Base-by-base conservation (phyloP, 129 eudicot genomes). In the Deinandra increscens region DNA sequence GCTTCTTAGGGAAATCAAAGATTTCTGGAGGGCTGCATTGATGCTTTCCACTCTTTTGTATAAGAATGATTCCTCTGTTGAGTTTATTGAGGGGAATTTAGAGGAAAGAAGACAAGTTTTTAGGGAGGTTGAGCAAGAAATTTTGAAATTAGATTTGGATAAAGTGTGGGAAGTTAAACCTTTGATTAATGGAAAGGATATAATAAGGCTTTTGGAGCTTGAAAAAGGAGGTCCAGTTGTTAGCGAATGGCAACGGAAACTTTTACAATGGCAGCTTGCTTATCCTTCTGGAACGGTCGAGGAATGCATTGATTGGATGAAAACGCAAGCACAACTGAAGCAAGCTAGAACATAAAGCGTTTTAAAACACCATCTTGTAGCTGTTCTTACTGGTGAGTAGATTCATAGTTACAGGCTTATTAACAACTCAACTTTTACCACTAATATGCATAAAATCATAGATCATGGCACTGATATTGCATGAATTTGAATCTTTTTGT, bases 261-360 rank as follows among this genome's bases (percentile, higher is more conserved):
- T 92, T 53, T 69, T 86, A 4, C 83, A 92, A 43, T 92, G 98
- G 98, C 96, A 92, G 63, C 98, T 92, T 46, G 98, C 96, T 8
- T 79, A 92, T 70, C 98, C 96, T 56, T 78, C 80, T 60, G 89
- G 86, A 33, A 66, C 82, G 20, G 81, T 84, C 1, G 91, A 86
- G 4, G 95, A 86, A 72, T 88, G 91, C 84, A 62, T 81, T 19
- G 96, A 89, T 31, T 89, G 96, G 96, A 83, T 92, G 89, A 83
- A 76, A 80, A 83, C 58, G 73, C 73, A 89, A 82, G 31, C 84
- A 14, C 81, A 82, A 5, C 64, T 88, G 22, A 88, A 92, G 69
- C 94, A 89, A 7, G 73, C 88, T n/a, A 86, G 18, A 66, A 66
- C 79, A 20, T 65, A 42, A 31, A 11, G 18, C 26, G 23, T 37